Evolutionary conservation across 1,139 yeast genomes (phyloP).

Genomic region (Suhomyces terraborum): DNA sequence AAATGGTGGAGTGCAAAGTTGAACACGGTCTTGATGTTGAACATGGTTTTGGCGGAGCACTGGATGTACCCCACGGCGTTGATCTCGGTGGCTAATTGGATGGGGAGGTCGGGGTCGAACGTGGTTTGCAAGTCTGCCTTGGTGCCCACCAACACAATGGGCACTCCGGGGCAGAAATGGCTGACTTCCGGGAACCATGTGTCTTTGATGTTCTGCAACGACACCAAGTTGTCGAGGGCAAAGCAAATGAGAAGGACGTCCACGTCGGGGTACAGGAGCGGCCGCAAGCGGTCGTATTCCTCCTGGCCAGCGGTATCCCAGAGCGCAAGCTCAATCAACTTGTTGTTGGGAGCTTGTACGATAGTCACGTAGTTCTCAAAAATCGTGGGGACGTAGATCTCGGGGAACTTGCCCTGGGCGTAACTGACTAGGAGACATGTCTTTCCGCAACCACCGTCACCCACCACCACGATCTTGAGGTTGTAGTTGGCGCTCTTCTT

Average conservation of each 20-base stretch:
- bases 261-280: conserved; percentile 81
- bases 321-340: conserved; percentile 68
- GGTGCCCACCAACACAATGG: conserved; percentile 76
- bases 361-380: conserved; percentile 82
- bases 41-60: conserved; percentile 74
- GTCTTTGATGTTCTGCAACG: conserved; percentile 73
- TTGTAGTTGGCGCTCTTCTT: conserved; percentile 40
- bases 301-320: conserved; percentile 98
- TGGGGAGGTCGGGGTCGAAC: conserved; percentile 52
- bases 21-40: conserved; percentile 69
- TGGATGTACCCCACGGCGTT: conserved; percentile 79
- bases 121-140: conserved; percentile 62
- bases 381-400: conserved; percentile 82
- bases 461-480: conserved; percentile 80
- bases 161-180: conserved; percentile 80
- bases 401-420: conserved; percentile 76
- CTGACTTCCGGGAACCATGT: conserved; percentile 86
- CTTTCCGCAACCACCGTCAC: conserved; percentile 95
- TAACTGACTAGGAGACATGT: conserved; percentile 85
- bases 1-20: conserved; percentile 50
- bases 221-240: conserved; percentile 62
- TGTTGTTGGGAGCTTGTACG: conserved; percentile 55
- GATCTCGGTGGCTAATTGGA: conserved; percentile 60
- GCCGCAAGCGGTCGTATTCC: conserved; percentile 82
- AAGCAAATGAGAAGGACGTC: conserved; percentile 76